Percentiles rank a stretch among this genome's conserved stretches.
phyloP scores from a whole-genome alignment of 2,329 filamentous ascomycete genomes.

The Aureobasidium melanogenum region DNA sequence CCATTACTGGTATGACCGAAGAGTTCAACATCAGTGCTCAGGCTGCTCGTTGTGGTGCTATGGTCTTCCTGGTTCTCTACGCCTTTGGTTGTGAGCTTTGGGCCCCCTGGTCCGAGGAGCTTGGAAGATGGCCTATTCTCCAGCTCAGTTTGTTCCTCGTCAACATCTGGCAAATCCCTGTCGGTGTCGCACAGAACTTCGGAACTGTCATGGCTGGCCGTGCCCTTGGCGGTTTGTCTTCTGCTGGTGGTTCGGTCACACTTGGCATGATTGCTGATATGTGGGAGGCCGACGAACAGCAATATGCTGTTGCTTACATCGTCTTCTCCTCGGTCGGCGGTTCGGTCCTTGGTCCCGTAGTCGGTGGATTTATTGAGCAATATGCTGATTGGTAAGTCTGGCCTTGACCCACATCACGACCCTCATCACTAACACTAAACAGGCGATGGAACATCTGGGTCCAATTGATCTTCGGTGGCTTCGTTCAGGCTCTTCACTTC shows the following conservation, averaged over 20 bases:
- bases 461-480: slow-evolving; percentile 70
- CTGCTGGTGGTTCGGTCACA: slow-evolving; percentile 57
- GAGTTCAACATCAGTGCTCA: slow-evolving; percentile 40
- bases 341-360: slow-evolving; percentile 28
- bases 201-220: slow-evolving; percentile 39
- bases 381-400: slow-evolving; percentile 48
- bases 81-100: slow-evolving; percentile 44
- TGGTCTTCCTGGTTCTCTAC: slow-evolving; percentile 44
- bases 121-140: slow-evolving; percentile 43
- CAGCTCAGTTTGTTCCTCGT: slow-evolving; percentile 44
- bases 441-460: slow-evolving; percentile 73
- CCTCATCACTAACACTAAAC: neutral
- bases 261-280: slow-evolving; percentile 59
- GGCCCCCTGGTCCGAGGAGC: slow-evolving; percentile 47
- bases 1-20: slow-evolving; percentile 36
- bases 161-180: slow-evolving; percentile 46
- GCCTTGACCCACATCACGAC: too few relatives aligned
- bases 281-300: slow-evolving; percentile 51
- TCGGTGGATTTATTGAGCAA: slow-evolving; percentile 27
- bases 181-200: slow-evolving; percentile 38
- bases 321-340: slow-evolving; percentile 35
- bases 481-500: slow-evolving; percentile 52
- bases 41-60: slow-evolving; percentile 39
- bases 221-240: slow-evolving; percentile 48
- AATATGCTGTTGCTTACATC: slow-evolving; percentile 54